phyloP scores from a whole-genome alignment of 345 rosid species.

The Dipteronia dyeriana region DNA sequence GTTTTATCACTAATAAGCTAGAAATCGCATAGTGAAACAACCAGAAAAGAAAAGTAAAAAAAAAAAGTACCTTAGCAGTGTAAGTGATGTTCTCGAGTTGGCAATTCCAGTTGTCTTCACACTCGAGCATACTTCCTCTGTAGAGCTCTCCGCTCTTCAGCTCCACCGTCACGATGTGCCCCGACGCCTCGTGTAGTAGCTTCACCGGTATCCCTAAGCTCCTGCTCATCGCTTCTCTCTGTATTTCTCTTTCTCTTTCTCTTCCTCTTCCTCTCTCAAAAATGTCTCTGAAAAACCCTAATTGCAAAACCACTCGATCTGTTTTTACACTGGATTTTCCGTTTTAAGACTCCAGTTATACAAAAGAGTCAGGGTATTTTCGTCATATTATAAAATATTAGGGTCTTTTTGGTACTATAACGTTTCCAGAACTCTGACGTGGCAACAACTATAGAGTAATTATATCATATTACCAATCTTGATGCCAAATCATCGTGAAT shows the following conservation, averaged over 20 bases:
- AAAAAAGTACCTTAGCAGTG: conserved; percentile 60
- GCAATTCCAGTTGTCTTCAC: conserved; percentile 94
- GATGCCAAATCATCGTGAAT: not conserved
- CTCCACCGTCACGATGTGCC: conserved; percentile 84
- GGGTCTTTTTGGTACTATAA: not conserved
- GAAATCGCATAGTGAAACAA: not conserved
- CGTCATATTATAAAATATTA: not conserved
- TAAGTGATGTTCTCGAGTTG: conserved; percentile 83
- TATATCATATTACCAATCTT: too few species aligned
- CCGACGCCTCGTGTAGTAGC: conserved; percentile 81
- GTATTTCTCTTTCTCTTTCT: too few species aligned
- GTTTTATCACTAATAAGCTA: conserved; percentile 10
- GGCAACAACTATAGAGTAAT: not conserved
- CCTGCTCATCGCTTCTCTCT: conserved; percentile 57
- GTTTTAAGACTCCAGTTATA: too few species aligned
- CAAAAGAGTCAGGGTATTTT: not conserved
- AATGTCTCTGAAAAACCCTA: conserved; percentile 50
- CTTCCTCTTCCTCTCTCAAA: not conserved
- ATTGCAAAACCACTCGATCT: not conserved
- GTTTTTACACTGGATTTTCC: not conserved
- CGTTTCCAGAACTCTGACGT: not conserved
- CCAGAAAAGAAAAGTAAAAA: not conserved
- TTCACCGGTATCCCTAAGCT: conserved; percentile 92
- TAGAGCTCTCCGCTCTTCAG: conserved; percentile 87
- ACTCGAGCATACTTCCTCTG: conserved; percentile 88